Percentiles rank a stretch among this genome's conserved stretches.
Conservation (phyloP, 306 rosid species). For the Hippophae gyantsensis region DNA sequence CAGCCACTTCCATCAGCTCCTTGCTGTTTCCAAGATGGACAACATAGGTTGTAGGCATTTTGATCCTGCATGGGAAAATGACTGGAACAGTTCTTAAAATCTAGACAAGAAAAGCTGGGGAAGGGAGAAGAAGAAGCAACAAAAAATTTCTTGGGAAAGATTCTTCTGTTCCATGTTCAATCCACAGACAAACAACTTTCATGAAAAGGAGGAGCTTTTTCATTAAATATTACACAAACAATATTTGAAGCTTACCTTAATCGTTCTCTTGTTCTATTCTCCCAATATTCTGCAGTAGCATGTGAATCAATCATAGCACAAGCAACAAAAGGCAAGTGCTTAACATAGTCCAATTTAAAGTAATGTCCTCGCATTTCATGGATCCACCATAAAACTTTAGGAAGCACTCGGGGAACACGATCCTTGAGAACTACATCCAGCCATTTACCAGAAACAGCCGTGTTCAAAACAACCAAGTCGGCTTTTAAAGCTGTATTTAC, state of each 20-base stretch:
- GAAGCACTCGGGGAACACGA: constrained; percentile 59
- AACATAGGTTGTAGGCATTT: constrained; percentile 84
- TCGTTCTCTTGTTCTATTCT: constrained; percentile 72
- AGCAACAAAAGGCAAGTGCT: constrained; percentile 91
- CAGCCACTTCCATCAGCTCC: constrained; percentile 95
- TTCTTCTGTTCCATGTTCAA: too few species aligned
- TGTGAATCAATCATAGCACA: constrained; percentile 98
- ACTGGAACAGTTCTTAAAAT: background rate
- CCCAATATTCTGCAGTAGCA: constrained; percentile 84
- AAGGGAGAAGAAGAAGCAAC: background rate
- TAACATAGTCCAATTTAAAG: constrained; percentile 90
- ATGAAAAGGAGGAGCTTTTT: background rate
- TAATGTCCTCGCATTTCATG: constrained; percentile 98
- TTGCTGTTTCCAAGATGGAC: constrained; percentile 99
- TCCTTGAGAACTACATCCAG: constrained; percentile 75
- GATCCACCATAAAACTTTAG: constrained; percentile 99
- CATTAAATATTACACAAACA: background rate
- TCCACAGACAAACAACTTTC: background rate
- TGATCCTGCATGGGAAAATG: constrained; percentile 39
- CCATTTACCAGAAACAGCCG: constrained; percentile 99
- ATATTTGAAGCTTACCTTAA: constrained; percentile 43
- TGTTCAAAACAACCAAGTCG: constrained; percentile 76
- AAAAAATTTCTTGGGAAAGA: too few species aligned
- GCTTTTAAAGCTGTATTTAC: constrained; percentile 72
- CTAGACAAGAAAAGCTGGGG: background rate